Evolutionary conservation across 169 alveolate genomes (phyloP), one percentile per base, ranked within the genome.

Genomic region (Haemoproteus tartakovskyi): DNA sequence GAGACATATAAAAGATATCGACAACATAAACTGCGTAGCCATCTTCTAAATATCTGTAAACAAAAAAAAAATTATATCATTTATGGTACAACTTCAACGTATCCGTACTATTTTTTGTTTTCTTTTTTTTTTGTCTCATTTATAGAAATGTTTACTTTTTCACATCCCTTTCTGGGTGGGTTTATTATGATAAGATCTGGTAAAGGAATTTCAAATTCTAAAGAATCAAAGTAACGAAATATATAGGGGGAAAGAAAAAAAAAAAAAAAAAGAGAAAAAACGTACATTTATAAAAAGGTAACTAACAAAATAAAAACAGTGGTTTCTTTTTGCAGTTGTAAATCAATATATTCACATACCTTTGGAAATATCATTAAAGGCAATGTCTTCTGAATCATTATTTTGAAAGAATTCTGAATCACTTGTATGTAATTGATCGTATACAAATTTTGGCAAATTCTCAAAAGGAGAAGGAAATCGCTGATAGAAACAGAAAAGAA

Each of bases 151-250:
- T 46, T 41, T 52, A 67, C 82, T 38, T 74, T 74, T 74, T 59
- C 84, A 24, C 84, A 74, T 27, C 84, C 84, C 41, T 74, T 74
- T 50, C 84, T 38, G 1, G 84, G 84, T 1, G 84, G 84, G 38
- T 74, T 74, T 46, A 74, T 59, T 16, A 74, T 74, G 18, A 74
- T 26, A 16, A 74, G 24, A 33, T 74, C 78, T 18, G 84, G 84
- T n/a, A 56, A 16, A 45, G 84, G 78, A 33, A 74, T 74, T 8
- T 57, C 84, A 57, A 74, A 74, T 29, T 74, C 84, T 74, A 40
- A 33, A n/a, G 11, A 41, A 14, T 27, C 16, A 37, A n/a, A 33
- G 9, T 33, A 33, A 47, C 19, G 29, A 18, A 52, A 67, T 8
- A 59, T 1, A 29, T 33, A 24, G 16, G 11, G 30, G 9, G 21